Base-by-base conservation (phyloP, 805 yeast species). In the Vanderwaltozyma polyspora region DNA sequence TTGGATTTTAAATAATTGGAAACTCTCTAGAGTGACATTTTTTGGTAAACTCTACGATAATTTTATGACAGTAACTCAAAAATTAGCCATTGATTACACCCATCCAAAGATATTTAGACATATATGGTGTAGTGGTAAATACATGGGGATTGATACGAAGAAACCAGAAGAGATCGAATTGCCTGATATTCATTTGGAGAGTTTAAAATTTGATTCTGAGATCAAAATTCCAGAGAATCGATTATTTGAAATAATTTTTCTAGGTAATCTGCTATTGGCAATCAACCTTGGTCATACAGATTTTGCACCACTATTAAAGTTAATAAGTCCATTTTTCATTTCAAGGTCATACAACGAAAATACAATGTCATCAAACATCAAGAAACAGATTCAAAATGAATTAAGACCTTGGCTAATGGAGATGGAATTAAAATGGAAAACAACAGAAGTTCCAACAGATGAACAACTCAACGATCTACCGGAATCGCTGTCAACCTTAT, bases 71-170 rank as follows among this genome's bases (percentile, higher is more conserved):
- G 44, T 72, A 2, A 60, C 71, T 26, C 67, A 72, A 11, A 73
- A 77, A 13, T 46, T 74, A 24, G 73, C 75, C 0, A 50, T 74
- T 1, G 74, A 73, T 43, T 53, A 68, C 5, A 59, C 46, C 30
- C 81, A 75, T 51, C 78, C 80, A 1, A 72, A 73, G 44, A 72
- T 75, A 21, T 64, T 67, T 39, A 51, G 79, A 36, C 70, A 72
- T 9, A 51, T 73, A 32, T 72, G 72, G 59, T 62, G 74, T 24
- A 72, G 67, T 45, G 65, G 71, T 3, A 44, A 40, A 18, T 40
- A 40, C 22, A 25, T 57, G 23, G 56, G 45, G 10, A 32, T 50
- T 13, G 55, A 56, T 26, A 29, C 43, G 4, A 49, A 42, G 26
- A 33, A 42, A 27, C 46, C 53, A 1, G 38, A 41, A 5, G 29